Evolutionary conservation across 305 asterid genomes (phyloP).

Genomic region (Rubia peregrina): DNA sequence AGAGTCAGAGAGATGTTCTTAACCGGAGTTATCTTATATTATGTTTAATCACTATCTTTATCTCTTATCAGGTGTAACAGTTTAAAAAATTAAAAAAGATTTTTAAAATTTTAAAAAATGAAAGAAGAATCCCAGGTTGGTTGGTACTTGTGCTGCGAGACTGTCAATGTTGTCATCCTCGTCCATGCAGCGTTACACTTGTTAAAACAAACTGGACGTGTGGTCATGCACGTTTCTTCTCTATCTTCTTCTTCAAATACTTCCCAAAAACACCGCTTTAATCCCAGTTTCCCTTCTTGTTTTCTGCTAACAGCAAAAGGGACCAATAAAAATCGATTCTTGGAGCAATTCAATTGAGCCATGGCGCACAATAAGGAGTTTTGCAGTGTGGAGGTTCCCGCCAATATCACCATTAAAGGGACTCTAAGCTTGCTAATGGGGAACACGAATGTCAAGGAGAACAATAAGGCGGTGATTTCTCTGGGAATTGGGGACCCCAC

Average conservation of each 20-base stretch:
- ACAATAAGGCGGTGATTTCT: slow-evolving; percentile 21
- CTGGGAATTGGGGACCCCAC: slow-evolving; percentile 35
- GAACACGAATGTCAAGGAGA: slow-evolving; percentile 9
- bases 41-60: too few species aligned
- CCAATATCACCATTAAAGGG: slow-evolving; percentile 29
- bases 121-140: too few species aligned
- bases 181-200: slow-evolving; percentile 13
- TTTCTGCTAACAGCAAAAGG: neutral
- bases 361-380: slow-evolving; percentile 15
- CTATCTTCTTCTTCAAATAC: neutral
- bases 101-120: too few species aligned
- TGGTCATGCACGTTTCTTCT: slow-evolving; percentile 8
- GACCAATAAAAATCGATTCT: neutral
- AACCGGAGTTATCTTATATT: too few species aligned
- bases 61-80: too few species aligned
- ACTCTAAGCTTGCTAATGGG: slow-evolving; percentile 27
- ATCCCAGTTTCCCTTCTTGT: neutral
- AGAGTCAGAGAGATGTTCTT: too few species aligned
- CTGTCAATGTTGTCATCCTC: neutral
- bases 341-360: neutral
- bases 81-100: too few species aligned
- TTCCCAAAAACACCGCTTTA: neutral
- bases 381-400: slow-evolving; percentile 6
- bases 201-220: neutral
- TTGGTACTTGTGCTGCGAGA: neutral